Evolutionary conservation across 257 asterid genomes (phyloP), one percentile per base, ranked within the genome.

Genomic region (Solanum peruvianum): DNA sequence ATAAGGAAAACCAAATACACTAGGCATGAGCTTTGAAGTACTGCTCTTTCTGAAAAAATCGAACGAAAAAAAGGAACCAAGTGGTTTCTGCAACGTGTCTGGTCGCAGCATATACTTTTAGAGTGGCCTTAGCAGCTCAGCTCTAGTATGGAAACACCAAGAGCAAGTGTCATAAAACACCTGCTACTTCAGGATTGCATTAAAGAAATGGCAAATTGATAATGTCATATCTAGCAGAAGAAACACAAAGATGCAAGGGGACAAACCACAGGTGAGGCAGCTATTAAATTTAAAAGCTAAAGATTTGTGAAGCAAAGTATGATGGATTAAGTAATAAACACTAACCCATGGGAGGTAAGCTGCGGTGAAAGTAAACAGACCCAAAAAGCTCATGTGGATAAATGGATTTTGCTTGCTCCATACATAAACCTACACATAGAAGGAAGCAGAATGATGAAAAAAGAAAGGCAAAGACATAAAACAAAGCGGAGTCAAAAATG

Each of bases 341-440:
- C 99, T 92, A 66, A 97, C 99, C 99, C 99, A 97, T 87, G 99
- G 99, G 90, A 97, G 95, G 89, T 97, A 97, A 86, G 99, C 99
- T 33, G 99, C 99, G 25, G 99, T 97, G 92, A 97, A 97, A 85
- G 99, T 97, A 90, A 97, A 97, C 10, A 97, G 95, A 87, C 99
- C 99, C 94, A 97, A 91, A 90, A 97, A 97, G 92, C 98, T 97
- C 99, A 97, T 97, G 90, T 94, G 99, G 92, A 96, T 95, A 93
- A 67, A 97, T 1, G 99, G 99, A 87, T 97, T 97, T 94, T 97
- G 99, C 94, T 97, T 97, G 94, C 99, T 96, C 99, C 99, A 97
- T 83, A 97, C 99, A 90, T 97, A 97, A 75, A 97, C 99, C 99
- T 97, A 88, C 10, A 88, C n/a, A 86, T 23, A 71, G 56, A 35